These are phyloP conservation scores for Silene uniflora DNA, from an alignment of 148 eudicot genomes.

Conservation along the genomic window DNA sequence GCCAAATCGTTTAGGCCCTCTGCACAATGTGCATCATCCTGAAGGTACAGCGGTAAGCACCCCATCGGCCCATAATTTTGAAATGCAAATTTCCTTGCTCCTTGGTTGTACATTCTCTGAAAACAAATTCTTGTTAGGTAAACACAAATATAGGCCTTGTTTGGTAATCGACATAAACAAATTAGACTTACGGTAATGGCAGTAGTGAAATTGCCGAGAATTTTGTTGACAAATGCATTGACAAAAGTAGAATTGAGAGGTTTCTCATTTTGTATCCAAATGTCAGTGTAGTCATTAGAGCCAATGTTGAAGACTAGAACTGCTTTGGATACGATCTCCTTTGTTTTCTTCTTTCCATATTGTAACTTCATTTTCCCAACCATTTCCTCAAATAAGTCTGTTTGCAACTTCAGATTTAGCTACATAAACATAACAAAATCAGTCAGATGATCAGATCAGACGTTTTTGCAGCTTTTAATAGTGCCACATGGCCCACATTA, in stretches of 20 bases:
- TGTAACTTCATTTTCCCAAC: conserved; percentile 16
- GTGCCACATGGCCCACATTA: no score
- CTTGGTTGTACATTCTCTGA: conserved; percentile 29
- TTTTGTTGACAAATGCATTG: conserved; percentile 22
- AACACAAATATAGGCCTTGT: not conserved
- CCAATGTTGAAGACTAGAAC: conserved; percentile 36
- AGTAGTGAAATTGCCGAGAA: conserved; percentile 37
- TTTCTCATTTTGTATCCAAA: conserved; percentile 10
- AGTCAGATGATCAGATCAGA: no score
- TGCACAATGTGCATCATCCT: conserved; percentile 12
- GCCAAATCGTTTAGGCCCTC: conserved; percentile 18
- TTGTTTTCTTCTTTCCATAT: conserved; percentile 25
- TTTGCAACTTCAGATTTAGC: conserved; percentile 26
- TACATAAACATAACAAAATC: not conserved
- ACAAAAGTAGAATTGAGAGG: conserved; percentile 13
- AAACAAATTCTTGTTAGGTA: not conserved
- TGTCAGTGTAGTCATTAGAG: conserved; percentile 31
- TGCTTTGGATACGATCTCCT: conserved; percentile 25
- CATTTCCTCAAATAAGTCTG: conserved; percentile 28
- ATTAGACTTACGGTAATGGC: conserved; percentile 27
- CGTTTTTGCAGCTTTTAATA: no score
- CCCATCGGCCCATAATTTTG: conserved; percentile 35
- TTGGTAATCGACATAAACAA: no score
- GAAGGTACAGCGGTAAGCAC: conserved; percentile 28
- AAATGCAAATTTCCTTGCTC: conserved; percentile 44